Conservation (phyloP, 2,329 filamentous ascomycete species). For the Blumeria hordei region DNA sequence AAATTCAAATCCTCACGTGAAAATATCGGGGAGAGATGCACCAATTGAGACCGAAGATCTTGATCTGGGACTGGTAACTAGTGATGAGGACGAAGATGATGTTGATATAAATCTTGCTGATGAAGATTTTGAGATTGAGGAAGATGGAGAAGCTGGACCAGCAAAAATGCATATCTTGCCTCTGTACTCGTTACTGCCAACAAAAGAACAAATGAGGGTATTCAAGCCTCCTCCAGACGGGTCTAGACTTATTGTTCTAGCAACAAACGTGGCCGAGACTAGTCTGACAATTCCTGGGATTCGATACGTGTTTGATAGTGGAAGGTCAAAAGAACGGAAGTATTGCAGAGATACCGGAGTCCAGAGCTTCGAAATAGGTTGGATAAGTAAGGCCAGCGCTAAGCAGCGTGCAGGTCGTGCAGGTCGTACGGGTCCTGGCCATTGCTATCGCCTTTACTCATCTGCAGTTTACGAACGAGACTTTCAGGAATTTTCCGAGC, state of each 20-base stretch:
- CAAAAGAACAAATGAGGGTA: conserved; percentile 71
- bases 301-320: conserved; percentile 86
- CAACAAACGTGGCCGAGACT: conserved; percentile 93
- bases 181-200: conserved; percentile 77
- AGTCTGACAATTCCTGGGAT: conserved; percentile 91
- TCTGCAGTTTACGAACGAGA: conserved; percentile 83
- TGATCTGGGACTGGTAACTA: conserved; percentile 45
- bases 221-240: conserved; percentile 70
- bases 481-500: conserved; percentile 64
- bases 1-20: conserved; percentile 38
- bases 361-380: conserved; percentile 83
- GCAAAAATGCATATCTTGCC: conserved; percentile 72
- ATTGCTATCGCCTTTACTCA: conserved; percentile 87
- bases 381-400: conserved; percentile 94
- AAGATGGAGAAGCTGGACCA: conserved; percentile 40
- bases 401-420: conserved; percentile 81
- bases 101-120: conserved; percentile 31
- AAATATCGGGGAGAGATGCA: conserved; percentile 51
- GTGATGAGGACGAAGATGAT: conserved; percentile 31
- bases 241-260: conserved; percentile 64
- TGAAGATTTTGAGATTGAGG: conserved; percentile 30
- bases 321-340: conserved; percentile 72
- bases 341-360: conserved; percentile 78
- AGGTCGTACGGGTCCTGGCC: conserved; percentile 81
- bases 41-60: conserved; percentile 71